These are phyloP conservation scores for Vicia villosa DNA, from an alignment of 306 rosid genomes.

Conservation along the genomic window DNA sequence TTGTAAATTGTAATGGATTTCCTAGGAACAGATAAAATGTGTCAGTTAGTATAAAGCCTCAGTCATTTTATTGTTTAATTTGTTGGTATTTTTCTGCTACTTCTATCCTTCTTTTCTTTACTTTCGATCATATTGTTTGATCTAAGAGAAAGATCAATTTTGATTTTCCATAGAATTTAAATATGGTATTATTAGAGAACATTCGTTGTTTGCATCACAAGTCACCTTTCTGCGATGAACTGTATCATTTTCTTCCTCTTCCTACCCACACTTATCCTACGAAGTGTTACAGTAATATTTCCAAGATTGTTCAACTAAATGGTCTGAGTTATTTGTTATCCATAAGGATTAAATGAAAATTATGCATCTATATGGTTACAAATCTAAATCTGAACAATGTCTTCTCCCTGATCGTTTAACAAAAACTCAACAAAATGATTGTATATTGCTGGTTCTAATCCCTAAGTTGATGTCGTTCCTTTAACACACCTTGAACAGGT, in stretches of 20 bases:
- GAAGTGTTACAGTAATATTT: background rate
- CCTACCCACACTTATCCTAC: background rate
- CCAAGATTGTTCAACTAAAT: background rate
- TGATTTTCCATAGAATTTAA: background rate
- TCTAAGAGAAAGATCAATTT: background rate
- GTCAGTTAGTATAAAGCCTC: background rate
- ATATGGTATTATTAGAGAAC: background rate
- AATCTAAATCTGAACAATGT: background rate
- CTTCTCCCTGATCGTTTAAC: background rate
- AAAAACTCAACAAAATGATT: background rate
- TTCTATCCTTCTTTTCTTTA: background rate
- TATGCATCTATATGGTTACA: background rate
- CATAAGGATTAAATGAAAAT: background rate
- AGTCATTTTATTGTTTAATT: background rate
- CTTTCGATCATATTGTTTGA: background rate
- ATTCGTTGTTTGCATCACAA: background rate
- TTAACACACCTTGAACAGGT: no score
- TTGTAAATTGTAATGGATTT: conserved; percentile 20
- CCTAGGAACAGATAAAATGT: conserved; percentile 5
- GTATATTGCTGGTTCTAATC: background rate
- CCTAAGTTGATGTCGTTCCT: no score
- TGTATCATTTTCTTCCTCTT: background rate
- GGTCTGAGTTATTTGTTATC: background rate
- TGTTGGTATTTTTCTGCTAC: background rate
- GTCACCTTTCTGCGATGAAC: background rate